A percentile compares a stretch with the other conserved stretches of the same genome.
These are phyloP conservation scores for Thymus quinquecostatus DNA, from an alignment of 257 asterid species.

Conservation along the genomic window DNA sequence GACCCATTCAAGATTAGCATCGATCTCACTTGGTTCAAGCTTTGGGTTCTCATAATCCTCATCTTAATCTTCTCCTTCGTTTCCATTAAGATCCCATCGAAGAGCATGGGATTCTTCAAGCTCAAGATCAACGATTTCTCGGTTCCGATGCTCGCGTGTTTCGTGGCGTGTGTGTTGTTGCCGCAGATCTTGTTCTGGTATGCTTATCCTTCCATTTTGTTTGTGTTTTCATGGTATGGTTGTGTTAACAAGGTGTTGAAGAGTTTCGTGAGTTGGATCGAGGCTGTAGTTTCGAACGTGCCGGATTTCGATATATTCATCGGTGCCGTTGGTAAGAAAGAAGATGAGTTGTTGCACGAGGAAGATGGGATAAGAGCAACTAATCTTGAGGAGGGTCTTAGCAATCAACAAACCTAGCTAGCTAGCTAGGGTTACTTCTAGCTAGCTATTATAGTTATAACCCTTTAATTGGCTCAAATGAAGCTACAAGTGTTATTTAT, in stretches of 20 bases:
- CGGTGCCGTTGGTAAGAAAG: too few species aligned
- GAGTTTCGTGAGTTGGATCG: not conserved
- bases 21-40: conserved; percentile 29
- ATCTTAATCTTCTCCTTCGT: conserved; percentile 31
- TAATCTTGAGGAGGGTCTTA: too few species aligned
- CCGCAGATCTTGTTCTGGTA: conserved; percentile 42
- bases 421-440: too few species aligned
- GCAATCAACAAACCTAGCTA: too few species aligned
- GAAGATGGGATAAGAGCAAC: too few species aligned
- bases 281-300: not conserved
- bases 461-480: too few species aligned
- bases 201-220: conserved; percentile 28
- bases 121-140: conserved; percentile 31
- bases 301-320: too few species aligned
- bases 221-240: not conserved
- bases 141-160: conserved; percentile 7
- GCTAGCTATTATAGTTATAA: too few species aligned
- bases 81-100: conserved; percentile 16
- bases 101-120: conserved; percentile 8
- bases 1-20: conserved; percentile 29
- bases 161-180: conserved; percentile 24
- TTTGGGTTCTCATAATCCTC: conserved; percentile 22
- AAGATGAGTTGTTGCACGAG: too few species aligned
- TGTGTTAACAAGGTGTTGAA: not conserved
- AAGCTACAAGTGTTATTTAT: too few species aligned